Percentiles rank a stretch among this genome's conserved stretches.
Conservation (phyloP, 1,284 basidiomycete species). For the Cystobasidium pallidum region DNA sequence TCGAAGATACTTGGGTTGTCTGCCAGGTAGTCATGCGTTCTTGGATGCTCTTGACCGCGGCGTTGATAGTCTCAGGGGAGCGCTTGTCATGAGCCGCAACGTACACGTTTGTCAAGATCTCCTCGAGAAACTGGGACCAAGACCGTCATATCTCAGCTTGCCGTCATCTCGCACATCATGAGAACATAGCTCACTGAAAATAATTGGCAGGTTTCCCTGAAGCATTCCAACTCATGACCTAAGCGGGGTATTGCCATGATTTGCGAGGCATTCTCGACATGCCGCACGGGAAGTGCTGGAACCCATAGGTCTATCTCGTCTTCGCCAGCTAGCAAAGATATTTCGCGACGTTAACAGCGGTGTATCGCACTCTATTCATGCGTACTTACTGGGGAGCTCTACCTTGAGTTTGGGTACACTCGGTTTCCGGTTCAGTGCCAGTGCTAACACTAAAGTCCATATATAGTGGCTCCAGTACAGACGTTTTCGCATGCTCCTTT, state of each 20-base stretch:
- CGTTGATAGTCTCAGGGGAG: conserved; percentile 1
- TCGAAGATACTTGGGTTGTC: not conserved
- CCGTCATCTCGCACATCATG: not conserved
- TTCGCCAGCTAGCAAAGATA: not conserved
- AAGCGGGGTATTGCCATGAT: conserved; percentile 13
- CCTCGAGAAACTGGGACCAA: conserved; percentile 34
- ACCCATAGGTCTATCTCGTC: conserved; percentile 15
- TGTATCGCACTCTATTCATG: not conserved
- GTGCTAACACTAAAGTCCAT: conserved; percentile 18
- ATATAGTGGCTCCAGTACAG: conserved; percentile 34
- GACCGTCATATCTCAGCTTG: not conserved
- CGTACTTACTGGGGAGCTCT: conserved; percentile 15
- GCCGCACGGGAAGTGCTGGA: conserved; percentile 17
- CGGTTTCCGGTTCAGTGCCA: conserved; percentile 18
- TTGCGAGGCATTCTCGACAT: not conserved
- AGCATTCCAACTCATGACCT: conserved; percentile 20
- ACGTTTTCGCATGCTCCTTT: conserved; percentile 9
- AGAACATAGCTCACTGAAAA: conserved; percentile 6
- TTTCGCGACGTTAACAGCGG: not conserved
- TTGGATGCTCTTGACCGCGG: conserved; percentile 7
- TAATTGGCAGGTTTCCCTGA: conserved; percentile 4
- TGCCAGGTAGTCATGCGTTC: conserved; percentile 33
- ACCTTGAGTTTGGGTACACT: conserved; percentile 30
- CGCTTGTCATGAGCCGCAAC: conserved; percentile 26
- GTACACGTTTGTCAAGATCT: conserved; percentile 29